phyloP scores from a whole-genome alignment of 2,329 filamentous ascomycete genomes.

The Penicillium freii region DNA sequence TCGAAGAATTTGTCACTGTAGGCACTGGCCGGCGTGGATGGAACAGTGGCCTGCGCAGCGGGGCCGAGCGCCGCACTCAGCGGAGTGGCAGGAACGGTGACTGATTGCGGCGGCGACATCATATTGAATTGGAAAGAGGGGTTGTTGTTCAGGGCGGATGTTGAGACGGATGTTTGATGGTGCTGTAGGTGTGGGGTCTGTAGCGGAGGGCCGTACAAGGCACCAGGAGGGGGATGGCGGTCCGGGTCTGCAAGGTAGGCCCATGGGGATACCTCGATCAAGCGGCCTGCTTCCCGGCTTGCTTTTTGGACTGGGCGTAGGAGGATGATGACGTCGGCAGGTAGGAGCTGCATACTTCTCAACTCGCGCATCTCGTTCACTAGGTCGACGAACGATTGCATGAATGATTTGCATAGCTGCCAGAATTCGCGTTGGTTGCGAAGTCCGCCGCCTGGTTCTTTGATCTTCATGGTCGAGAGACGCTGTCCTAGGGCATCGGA shows the following conservation, averaged over 20 bases:
- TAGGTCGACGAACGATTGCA: slow-evolving; percentile 50
- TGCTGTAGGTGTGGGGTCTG: slow-evolving; percentile 35
- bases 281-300: slow-evolving; percentile 74
- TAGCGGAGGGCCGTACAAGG: slow-evolving; percentile 37
- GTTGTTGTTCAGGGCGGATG: slow-evolving; percentile 22
- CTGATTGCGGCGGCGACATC: slow-evolving; percentile 48
- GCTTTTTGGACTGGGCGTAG: slow-evolving; percentile 78
- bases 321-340: slow-evolving; percentile 67
- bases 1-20: slow-evolving; percentile 51
- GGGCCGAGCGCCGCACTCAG: slow-evolving; percentile 85
- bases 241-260: slow-evolving; percentile 51
- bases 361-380: slow-evolving; percentile 49
- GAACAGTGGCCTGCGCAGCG: slow-evolving; percentile 84
- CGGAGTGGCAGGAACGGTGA: slow-evolving; percentile 76
- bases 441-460: slow-evolving; percentile 72
- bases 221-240: slow-evolving; percentile 31
- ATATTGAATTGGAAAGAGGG: slow-evolving; percentile 26
- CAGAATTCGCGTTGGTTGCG: slow-evolving; percentile 59
- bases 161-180: slow-evolving; percentile 30
- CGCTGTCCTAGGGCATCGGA: slow-evolving; percentile 70
- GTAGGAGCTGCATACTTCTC: slow-evolving; percentile 50
- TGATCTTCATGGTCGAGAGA: slow-evolving; percentile 78
- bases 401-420: slow-evolving; percentile 65
- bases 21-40: slow-evolving; percentile 55
- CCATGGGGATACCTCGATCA: slow-evolving; percentile 68